Base-by-base conservation (phyloP, 805 yeast species). In the Candida oleophila region DNA sequence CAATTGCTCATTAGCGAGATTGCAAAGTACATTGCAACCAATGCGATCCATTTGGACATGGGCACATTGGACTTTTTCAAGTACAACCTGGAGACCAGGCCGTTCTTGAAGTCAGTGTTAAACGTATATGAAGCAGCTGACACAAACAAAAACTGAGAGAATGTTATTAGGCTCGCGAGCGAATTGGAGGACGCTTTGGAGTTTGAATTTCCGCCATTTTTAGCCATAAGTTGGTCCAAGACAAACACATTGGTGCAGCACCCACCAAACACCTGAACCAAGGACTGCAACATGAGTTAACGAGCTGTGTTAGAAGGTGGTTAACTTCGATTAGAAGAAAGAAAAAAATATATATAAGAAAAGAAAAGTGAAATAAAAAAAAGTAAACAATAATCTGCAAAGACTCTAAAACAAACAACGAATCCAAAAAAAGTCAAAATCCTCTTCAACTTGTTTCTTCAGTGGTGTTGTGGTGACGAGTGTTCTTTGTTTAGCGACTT, bases 201-300 rank as follows among this genome's bases (percentile, higher is more conserved):
- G 43, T 40, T 43, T 11, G 16, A 12, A n/a, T 18, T n/a, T 19
- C 25, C 28, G 2, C 36, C 39, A 35, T 49, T 49, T 30, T 46
- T 41, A 34, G 49, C 36, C 1, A 84, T 61, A 15, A 85, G 64
- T 21, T 70, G 60, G 59, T 87, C 94, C 43, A 86, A 64, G 1
- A 86, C 73, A 48, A 78, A 68, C 22, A 83, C 90, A 60, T 84
- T 87, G 28, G 81, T 66, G 59, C 94, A 87, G 60, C 94, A 86
- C 3, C 91, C 89, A 0, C 87, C 86, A 56, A 84, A 81, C 11
- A 84, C 78, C 28, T 78, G 65, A 16, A 14, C 22, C 15, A 41
- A 9, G 8, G 35, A 11, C 19, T 15, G 28, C 4, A 36, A 7
- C 39, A 36, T 36, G 18, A 22, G 8, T 20, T 15, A n/a, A n/a